These are phyloP conservation scores for Dillenia turbinata DNA, from an alignment of 164 flowering plant species.

Conservation along the genomic window DNA sequence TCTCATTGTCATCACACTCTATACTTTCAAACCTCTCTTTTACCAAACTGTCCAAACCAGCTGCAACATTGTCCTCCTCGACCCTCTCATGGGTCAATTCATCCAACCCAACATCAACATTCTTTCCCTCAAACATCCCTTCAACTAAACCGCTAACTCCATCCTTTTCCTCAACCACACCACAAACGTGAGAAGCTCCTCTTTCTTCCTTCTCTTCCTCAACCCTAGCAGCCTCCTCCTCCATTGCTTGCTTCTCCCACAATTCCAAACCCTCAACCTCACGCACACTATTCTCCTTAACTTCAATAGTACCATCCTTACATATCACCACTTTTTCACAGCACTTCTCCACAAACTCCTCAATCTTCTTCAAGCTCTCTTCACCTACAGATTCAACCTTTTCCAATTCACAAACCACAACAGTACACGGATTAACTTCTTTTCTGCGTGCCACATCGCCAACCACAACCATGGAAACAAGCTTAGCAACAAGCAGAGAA, in stretches of 20 bases:
- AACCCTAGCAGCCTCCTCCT: constrained; percentile 3
- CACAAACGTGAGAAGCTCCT: neutral
- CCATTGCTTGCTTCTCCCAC: constrained; percentile 1
- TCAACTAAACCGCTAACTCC: neutral
- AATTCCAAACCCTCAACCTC: neutral
- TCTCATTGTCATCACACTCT: constrained; percentile 10
- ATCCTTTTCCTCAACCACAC: neutral
- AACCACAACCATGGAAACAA: constrained; percentile 35
- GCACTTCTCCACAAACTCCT: constrained; percentile 5
- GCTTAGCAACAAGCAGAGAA: constrained; percentile 48
- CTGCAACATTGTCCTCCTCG: neutral
- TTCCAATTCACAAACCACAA: neutral
- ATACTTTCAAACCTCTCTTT: constrained; percentile 1
- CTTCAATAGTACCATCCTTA: neutral
- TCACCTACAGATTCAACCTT: constrained; percentile 1
- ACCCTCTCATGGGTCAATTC: neutral
- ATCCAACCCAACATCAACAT: neutral
- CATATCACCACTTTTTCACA: neutral
- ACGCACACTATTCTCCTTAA: neutral
- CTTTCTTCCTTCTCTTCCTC: constrained; percentile 2
- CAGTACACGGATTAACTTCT: neutral
- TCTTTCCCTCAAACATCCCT: neutral
- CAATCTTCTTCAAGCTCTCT: constrained; percentile 2
- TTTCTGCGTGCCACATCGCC: constrained; percentile 3
- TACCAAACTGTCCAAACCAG: neutral